Conservation (phyloP, 306 rosid genomes). For the Leucaena leucocephala region DNA sequence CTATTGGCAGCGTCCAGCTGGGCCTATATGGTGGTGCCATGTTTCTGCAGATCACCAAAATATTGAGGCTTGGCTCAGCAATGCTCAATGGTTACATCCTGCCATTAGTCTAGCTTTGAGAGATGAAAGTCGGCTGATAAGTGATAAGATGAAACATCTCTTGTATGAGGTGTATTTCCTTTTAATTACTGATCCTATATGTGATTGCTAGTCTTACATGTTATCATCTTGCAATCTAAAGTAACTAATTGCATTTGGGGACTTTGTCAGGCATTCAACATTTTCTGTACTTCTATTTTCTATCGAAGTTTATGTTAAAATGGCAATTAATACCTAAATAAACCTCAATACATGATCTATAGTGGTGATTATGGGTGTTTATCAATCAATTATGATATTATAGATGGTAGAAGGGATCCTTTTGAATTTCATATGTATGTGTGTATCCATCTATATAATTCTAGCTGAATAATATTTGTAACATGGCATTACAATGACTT, state of each 20-base stretch:
- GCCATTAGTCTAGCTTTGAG: slow-evolving; percentile 86
- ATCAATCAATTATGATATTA: background rate
- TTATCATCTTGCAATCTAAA: slow-evolving; percentile 18
- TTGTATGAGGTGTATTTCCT: slow-evolving; percentile 69
- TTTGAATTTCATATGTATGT: background rate
- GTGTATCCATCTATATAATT: background rate
- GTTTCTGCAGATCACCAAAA: slow-evolving; percentile 74
- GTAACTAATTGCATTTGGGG: background rate
- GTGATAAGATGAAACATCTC: slow-evolving; percentile 91
- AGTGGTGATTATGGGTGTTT: background rate
- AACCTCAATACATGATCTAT: background rate
- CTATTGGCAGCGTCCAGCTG: slow-evolving; percentile 90
- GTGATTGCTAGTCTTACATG: slow-evolving; percentile 6
- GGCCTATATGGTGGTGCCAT: slow-evolving; percentile 99
- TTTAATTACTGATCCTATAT: background rate
- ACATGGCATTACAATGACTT: background rate
- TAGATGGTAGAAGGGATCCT: background rate
- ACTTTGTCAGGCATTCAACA: background rate
- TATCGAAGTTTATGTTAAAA: background rate
- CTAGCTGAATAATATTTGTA: background rate
- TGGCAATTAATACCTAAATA: background rate
- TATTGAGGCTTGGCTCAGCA: slow-evolving; percentile 73
- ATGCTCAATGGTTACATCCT: slow-evolving; percentile 90
- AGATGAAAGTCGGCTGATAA: slow-evolving; percentile 81
- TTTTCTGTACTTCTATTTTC: background rate